These are phyloP conservation scores for Drechmeria coniospora DNA, from an alignment of 2,329 filamentous ascomycete genomes.

Conservation along the genomic window DNA sequence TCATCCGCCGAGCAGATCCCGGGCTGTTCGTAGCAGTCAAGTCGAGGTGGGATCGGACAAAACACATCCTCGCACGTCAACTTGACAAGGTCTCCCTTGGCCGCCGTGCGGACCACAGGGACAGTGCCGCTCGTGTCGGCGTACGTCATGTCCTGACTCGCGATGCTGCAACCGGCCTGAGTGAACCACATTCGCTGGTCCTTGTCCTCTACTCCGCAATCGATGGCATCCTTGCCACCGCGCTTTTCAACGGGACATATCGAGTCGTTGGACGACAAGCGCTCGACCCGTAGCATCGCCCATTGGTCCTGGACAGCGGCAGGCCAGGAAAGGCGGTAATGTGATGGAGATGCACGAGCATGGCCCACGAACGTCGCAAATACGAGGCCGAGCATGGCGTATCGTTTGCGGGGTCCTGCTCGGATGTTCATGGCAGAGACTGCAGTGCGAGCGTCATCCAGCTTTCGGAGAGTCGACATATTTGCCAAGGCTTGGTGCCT, in stretches of 20 bases:
- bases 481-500: background rate
- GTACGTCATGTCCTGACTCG: background rate
- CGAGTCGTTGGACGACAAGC: background rate
- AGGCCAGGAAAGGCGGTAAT: background rate
- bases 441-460: background rate
- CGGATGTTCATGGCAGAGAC: background rate
- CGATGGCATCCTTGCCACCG: background rate
- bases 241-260: background rate
- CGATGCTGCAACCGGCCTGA: background rate
- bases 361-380: background rate
- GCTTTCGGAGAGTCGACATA: background rate
- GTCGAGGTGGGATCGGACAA: background rate
- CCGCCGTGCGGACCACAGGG: background rate
- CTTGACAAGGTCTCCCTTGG: background rate
- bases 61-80: background rate
- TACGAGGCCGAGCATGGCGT: background rate
- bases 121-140: background rate
- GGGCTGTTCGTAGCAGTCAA: background rate
- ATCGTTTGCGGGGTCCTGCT: background rate
- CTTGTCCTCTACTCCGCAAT: background rate
- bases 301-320: background rate
- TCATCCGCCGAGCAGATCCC: background rate
- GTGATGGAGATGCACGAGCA: background rate
- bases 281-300: background rate
- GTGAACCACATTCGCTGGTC: conserved; percentile 1